Evolutionary conservation across 441 rosid genomes (phyloP), one percentile per base, ranked within the genome.

Genomic region (Syzygium syzygioides): DNA sequence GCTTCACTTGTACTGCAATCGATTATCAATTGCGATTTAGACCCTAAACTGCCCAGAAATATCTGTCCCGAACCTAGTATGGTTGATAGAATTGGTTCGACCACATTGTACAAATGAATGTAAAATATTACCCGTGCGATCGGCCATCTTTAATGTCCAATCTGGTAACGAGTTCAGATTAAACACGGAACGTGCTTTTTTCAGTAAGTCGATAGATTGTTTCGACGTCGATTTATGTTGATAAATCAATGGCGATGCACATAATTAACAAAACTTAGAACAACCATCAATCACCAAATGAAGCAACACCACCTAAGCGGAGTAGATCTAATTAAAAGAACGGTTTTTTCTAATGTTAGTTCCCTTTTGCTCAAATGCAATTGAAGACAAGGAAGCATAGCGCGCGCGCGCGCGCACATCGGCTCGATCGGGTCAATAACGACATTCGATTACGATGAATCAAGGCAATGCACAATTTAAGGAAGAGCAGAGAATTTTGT

Each of bases 401-500:
- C 17, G 6, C 17, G 5, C 30, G n/a, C 71, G 71, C 37, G 7
- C 18, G 6, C n/a, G n/a, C n/a, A n/a, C n/a, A n/a, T 37, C 45
- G 14, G 48, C 28, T 20, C 80, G 80, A 41, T 37, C 14, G 80
- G 50, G 28, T 71, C 80, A 11, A 13, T 3, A 0, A 7, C 3
- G 9, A 71, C 80, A 6, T 71, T 20, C 80, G 4, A 20, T 71
- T 13, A 2, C 17, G 17, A 71, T 37, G 28, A 50, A 20, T 71
- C 28, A 1, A 19, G 80, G 10, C 3, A 0, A 0, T 5, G 48
- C 13, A 4, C 80, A 37, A 37, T 37, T 37, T 2, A 30, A 64
- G 41, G 9, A 34, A 55, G 7, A 0, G 9, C 6, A 3, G 30
- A 26, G n/a, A 1, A 26, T 11, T 11, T 5, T 3, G 48, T 1